Base-by-base conservation (phyloP, 306 rosid genomes). In the Castanospermum australe region DNA sequence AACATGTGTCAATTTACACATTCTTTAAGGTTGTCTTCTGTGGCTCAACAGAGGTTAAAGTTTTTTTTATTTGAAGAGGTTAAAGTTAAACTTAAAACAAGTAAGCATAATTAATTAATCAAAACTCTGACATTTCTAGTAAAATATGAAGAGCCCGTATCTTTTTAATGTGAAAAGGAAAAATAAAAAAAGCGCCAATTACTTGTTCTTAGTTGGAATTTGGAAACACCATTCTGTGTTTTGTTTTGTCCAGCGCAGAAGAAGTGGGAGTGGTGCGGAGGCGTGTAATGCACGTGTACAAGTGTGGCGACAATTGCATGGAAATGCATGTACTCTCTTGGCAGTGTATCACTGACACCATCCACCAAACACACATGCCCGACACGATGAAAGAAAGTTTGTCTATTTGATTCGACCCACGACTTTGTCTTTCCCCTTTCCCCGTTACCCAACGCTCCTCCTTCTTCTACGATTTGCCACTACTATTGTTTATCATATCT, bases 361-460 rank as follows among this genome's bases (percentile, higher is more conserved):
- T 81, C 79, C 44, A 77, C 90, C 85, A 48, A 85, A 86, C 94
- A 90, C 96, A 81, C 88, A 86, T 90, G 96, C 93, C 89, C 91
- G 87, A 90, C 97, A 86, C 84, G 76, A 77, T 83, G 74, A 87
- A 78, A 80, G 82, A 75, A 74, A 51, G 77, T 84, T 83, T 90
- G 90, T 89, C 89, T 52, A 51, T 84, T 92, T 86, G 88, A 90
- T 86, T 82, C 84, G 84, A 92, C 90, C 89, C 90, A 89, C 65
- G 28, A 86, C 85, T 68, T 77, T 86, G 92, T 87, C 96, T 82
- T 67, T 61, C 66, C 68, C 78, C 42, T 79, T 80, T 56, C 73
- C 82, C 79, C 6, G 17, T 66, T 33, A 21, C 22, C 77, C 78
- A 45, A 57, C 76, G 71, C 71, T 8, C 45, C 75, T 39, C 30